phyloP scores from a whole-genome alignment of 2,329 filamentous ascomycete species.

The Bipolaris cookei region DNA sequence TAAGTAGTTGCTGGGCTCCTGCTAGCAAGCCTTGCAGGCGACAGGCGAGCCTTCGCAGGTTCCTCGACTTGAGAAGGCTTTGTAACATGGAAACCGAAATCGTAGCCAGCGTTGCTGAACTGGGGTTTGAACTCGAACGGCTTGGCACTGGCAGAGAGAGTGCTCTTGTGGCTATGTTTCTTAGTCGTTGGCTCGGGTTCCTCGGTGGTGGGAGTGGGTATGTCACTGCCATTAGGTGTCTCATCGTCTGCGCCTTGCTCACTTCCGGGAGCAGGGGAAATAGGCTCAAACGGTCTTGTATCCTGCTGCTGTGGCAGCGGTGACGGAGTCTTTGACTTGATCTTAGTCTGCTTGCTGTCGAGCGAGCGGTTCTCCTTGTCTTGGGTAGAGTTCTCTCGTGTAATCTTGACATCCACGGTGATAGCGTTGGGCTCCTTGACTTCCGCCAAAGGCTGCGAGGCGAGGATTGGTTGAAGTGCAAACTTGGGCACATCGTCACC shows the following conservation, averaged over 20 bases:
- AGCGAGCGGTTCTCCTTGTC: conserved; percentile 50
- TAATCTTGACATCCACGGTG: conserved; percentile 28
- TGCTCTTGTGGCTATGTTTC: conserved; percentile 52
- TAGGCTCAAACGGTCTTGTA: conserved; percentile 18
- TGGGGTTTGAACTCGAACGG: conserved; percentile 64
- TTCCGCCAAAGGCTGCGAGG: conserved; percentile 46
- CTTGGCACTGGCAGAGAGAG: conserved; percentile 73
- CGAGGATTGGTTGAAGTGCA: conserved; percentile 57
- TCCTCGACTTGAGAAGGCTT: conserved; percentile 45
- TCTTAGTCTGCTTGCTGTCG: conserved; percentile 30
- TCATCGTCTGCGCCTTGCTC: conserved; percentile 29
- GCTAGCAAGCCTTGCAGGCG: conserved; percentile 35
- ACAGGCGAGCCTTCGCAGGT: conserved; percentile 25
- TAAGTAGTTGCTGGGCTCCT: conserved; percentile 50
- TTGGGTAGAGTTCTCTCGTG: conserved; percentile 34
- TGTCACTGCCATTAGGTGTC: conserved; percentile 38
- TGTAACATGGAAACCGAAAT: conserved; percentile 49
- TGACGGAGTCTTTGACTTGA: conserved; percentile 36
- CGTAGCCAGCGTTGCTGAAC: conserved; percentile 39
- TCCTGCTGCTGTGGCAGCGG: conserved; percentile 25
- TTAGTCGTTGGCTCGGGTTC: conserved; percentile 29
- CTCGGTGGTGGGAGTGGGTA: conserved; percentile 40
- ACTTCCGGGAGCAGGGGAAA: conserved; percentile 9
- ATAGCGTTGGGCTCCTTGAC: conserved; percentile 33
- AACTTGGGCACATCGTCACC: conserved; percentile 78